These are phyloP conservation scores for Macrophomina phaseolina DNA, from an alignment of 2,329 filamentous ascomycete species.

Conservation along the genomic window DNA sequence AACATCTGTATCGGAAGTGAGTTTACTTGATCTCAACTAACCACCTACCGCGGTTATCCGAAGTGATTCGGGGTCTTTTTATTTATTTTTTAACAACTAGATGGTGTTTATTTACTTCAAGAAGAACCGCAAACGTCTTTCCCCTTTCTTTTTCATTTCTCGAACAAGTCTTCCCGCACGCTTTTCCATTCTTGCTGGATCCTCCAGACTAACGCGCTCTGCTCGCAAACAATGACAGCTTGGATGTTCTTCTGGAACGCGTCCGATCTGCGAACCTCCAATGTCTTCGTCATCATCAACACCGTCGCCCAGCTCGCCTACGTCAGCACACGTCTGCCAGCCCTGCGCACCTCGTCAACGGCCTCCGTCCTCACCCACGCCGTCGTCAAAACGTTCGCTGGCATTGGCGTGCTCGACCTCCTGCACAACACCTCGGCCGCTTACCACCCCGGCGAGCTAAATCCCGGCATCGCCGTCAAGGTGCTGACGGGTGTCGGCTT, in stretches of 20 bases:
- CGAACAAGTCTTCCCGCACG: too few relatives aligned
- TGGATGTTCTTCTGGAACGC: slow-evolving; percentile 70
- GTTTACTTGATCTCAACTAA: slow-evolving; percentile 31
- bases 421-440: slow-evolving; percentile 64
- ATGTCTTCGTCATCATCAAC: slow-evolving; percentile 64
- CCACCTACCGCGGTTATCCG: too few relatives aligned
- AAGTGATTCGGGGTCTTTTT: too few relatives aligned
- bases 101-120: too few relatives aligned
- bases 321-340: slow-evolving; percentile 54
- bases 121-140: background rate
- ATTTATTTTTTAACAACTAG: too few relatives aligned
- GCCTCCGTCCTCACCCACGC: slow-evolving; percentile 63
- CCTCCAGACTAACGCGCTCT: background rate
- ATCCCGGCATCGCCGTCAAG: slow-evolving; percentile 56
- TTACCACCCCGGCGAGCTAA: slow-evolving; percentile 55
- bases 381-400: slow-evolving; percentile 65
- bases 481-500: slow-evolving; percentile 61
- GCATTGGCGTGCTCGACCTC: slow-evolving; percentile 65
- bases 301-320: slow-evolving; percentile 62
- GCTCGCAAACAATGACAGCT: slow-evolving; percentile 36
- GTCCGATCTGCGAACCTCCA: slow-evolving; percentile 56
- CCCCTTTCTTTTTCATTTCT: background rate
- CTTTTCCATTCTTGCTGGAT: too few relatives aligned
- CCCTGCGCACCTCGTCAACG: slow-evolving; percentile 57
- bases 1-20: slow-evolving; percentile 65